Evolutionary conservation across 257 asterid genomes (phyloP).

Genomic region (Mitragyna speciosa): DNA sequence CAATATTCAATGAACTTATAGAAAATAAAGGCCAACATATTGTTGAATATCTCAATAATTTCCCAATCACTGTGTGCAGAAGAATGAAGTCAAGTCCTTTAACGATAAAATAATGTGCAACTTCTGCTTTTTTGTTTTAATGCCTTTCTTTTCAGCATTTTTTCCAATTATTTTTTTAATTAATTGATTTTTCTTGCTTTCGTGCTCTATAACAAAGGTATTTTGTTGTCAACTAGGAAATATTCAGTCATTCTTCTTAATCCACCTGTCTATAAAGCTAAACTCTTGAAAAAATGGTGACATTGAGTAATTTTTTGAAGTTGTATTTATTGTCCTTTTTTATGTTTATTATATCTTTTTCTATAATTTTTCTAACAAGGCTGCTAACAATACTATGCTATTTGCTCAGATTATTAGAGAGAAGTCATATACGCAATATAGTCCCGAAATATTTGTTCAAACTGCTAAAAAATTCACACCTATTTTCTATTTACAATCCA

Average conservation of each 20-base stretch:
- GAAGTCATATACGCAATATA: too few species aligned
- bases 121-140: too few species aligned
- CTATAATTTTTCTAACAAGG: neutral
- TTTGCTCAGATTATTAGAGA: neutral
- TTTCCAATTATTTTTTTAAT: too few species aligned
- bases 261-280: neutral
- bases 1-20: neutral
- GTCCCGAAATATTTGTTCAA: too few species aligned
- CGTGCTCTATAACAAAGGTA: neutral
- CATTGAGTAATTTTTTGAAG: too few species aligned
- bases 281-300: neutral
- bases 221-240: neutral
- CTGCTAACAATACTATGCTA: neutral
- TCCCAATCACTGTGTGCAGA: neutral
- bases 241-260: neutral
- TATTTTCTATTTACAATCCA: too few species aligned
- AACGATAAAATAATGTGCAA: neutral
- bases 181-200: too few species aligned
- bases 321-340: too few species aligned
- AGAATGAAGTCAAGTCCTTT: neutral
- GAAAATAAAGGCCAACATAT: neutral
- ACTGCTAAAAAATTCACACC: too few species aligned
- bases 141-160: too few species aligned
- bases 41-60: neutral
- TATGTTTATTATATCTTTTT: too few species aligned